Base-by-base conservation (phyloP, 495 filamentous ascomycete genomes). In the Pyrenula aspistea region DNA sequence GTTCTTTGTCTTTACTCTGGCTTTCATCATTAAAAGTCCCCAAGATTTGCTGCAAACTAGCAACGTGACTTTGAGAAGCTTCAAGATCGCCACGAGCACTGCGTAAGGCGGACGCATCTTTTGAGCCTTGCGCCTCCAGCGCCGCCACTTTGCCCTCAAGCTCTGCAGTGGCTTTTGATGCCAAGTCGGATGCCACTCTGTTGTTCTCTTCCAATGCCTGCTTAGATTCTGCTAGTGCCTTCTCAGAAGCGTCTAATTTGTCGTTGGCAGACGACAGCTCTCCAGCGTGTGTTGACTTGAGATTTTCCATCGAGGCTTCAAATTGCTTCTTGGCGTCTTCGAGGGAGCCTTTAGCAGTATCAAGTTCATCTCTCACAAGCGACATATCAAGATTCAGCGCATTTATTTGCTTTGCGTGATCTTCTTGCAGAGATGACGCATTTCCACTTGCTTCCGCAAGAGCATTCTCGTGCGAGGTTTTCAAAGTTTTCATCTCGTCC, bases 171-270 rank as follows among this genome's bases (percentile, higher is more conserved):
- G 50, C 50, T 21, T 24, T 20, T 24, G n/a, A 20, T 24, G 50
- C 50, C 15, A 15, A 4, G 8, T 52, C 50, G 8, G 8, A 10
- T 4, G n/a, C 4, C 19, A 20, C 50, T 15, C 15, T 42, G 31
- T 15, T 42, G 15, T 42, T 42, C 50, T 52, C 19, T 24, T 52
- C 8, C n/a, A 52, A 19, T 52, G 22, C 19, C 19, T 52, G 50
- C 22, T 52, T 20, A 4, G 50, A 52, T 4, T 8, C 19, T 20
- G 50, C 50, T 19, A 52, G 19, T 21, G n/a, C 50, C 22, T 56
- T 56, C 57, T 22, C 47, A 21, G 36, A 21, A 25, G 4, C 31
- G 23, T 51, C 57, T 55, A 61, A 15, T 56, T 51, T 53, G 62
- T 63, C 3, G 24, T 54, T 54, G 10, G 53, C 53, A 10, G 53